phyloP scores from a whole-genome alignment of 2,329 filamentous ascomycete genomes.

The Aspergillus bombycis region DNA sequence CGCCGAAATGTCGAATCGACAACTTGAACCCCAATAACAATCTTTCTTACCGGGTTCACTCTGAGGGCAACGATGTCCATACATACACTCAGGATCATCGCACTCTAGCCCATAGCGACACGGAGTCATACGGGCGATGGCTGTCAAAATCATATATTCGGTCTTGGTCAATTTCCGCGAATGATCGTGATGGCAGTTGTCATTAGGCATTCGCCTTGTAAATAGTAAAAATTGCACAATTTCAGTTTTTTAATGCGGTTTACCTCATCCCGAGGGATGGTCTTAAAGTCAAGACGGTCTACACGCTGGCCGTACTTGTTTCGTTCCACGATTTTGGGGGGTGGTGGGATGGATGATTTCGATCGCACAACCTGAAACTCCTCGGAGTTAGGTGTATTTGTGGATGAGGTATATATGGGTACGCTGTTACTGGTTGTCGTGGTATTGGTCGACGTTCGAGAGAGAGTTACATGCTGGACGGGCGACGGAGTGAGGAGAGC shows the following conservation, averaged over 20 bases:
- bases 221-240: constrained; percentile 64
- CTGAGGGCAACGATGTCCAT: constrained; percentile 65
- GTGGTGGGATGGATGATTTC: constrained; percentile 33
- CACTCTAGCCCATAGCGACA: constrained; percentile 62
- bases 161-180: constrained; percentile 55
- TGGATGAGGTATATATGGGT: constrained; percentile 38
- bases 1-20: constrained; percentile 60
- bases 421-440: constrained; percentile 40
- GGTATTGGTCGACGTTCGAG: constrained; percentile 44
- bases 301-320: constrained; percentile 64
- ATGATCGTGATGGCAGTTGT: constrained; percentile 58
- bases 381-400: constrained; percentile 41
- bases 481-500: constrained; percentile 40
- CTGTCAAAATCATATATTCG: constrained; percentile 58
- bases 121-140: constrained; percentile 65
- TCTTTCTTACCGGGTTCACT: constrained; percentile 54
- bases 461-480: constrained; percentile 36
- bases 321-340: constrained; percentile 51
- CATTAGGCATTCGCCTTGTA: constrained; percentile 61
- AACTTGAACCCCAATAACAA: constrained; percentile 61
- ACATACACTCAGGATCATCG: constrained; percentile 63
- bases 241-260: constrained; percentile 65
- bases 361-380: constrained; percentile 44
- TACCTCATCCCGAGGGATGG: constrained; percentile 58
- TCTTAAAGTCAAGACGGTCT: constrained; percentile 55